These are phyloP conservation scores for Wickerhamomyces alni DNA, from an alignment of 805 yeast species.

Conservation along the genomic window DNA sequence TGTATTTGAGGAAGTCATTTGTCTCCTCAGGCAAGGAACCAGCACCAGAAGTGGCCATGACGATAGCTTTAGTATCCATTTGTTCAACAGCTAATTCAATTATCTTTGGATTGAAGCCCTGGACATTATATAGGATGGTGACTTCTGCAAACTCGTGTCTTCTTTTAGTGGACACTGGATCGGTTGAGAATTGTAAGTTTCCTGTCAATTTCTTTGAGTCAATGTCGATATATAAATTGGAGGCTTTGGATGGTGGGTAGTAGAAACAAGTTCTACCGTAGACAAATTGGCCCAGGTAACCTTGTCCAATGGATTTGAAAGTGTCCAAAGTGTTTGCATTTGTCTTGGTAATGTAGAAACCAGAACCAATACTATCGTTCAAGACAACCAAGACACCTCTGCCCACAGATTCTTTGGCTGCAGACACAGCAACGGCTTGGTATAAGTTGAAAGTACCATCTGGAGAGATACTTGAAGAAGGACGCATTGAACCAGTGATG, in stretches of 20 bases:
- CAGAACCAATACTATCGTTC: slow-evolving; percentile 65
- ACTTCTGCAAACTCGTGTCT: slow-evolving; percentile 35
- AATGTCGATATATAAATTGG: slow-evolving; percentile 33
- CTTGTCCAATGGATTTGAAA: slow-evolving; percentile 62
- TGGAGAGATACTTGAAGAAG: slow-evolving; percentile 61
- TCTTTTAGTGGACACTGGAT: slow-evolving; percentile 19
- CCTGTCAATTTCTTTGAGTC: slow-evolving; percentile 19
- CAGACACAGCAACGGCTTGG: slow-evolving; percentile 62
- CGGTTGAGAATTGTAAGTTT: slow-evolving; percentile 17
- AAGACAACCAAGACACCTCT: slow-evolving; percentile 61
- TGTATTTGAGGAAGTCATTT: slow-evolving; percentile 27
- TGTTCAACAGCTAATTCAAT: slow-evolving; percentile 41
- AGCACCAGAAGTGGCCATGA: slow-evolving; percentile 68
- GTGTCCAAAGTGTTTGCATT: slow-evolving; percentile 68
- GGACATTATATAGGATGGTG: slow-evolving; percentile 54
- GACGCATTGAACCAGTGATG: slow-evolving; percentile 63
- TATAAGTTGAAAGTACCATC: slow-evolving; percentile 72
- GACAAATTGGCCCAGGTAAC: slow-evolving; percentile 65
- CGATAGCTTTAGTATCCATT: slow-evolving; percentile 45
- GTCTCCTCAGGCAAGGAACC: slow-evolving; percentile 28
- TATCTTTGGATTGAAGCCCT: slow-evolving; percentile 46
- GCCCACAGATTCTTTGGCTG: slow-evolving; percentile 41
- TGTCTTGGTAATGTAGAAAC: slow-evolving; percentile 63
- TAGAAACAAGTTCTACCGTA: slow-evolving; percentile 60
- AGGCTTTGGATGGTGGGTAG: slow-evolving; percentile 56